Conservation (phyloP, 306 rosid genomes). For the Luffa aegyptiaca region DNA sequence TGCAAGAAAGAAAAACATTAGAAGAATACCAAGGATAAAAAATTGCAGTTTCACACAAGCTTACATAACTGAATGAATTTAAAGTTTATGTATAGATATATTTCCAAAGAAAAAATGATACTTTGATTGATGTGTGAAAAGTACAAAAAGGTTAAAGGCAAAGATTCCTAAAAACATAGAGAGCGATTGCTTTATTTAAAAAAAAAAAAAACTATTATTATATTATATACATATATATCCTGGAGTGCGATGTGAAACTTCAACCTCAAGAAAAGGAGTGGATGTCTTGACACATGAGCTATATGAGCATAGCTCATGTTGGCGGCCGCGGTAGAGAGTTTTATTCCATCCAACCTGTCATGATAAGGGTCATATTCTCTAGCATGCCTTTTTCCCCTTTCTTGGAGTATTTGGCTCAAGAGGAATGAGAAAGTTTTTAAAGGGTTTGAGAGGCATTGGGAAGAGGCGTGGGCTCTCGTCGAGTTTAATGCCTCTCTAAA, state of each 20-base stretch:
- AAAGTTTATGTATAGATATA: too few relatives aligned
- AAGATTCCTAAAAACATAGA: not conserved
- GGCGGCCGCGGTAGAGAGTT: not conserved
- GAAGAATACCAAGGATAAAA: not conserved
- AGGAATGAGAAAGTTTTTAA: not conserved
- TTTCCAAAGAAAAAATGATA: not conserved
- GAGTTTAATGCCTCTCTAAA: not conserved
- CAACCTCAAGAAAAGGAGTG: not conserved
- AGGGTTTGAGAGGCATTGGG: not conserved
- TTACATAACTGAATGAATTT: not conserved
- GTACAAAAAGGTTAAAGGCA: not conserved
- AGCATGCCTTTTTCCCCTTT: not conserved
- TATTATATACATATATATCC: not conserved
- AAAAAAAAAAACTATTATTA: too few relatives aligned
- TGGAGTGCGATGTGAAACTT: not conserved
- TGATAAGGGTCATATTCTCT: not conserved
- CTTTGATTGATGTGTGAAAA: not conserved
- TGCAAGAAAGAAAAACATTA: constrained; percentile 18
- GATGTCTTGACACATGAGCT: not conserved
- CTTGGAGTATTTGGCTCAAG: not conserved
- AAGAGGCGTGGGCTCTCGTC: not conserved
- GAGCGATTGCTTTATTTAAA: not conserved
- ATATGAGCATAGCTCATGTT: not conserved
- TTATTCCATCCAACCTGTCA: not conserved
- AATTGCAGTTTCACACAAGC: not conserved